Base-by-base conservation (phyloP, 805 yeast species). In the Yamadazyma paraphyllophila region DNA sequence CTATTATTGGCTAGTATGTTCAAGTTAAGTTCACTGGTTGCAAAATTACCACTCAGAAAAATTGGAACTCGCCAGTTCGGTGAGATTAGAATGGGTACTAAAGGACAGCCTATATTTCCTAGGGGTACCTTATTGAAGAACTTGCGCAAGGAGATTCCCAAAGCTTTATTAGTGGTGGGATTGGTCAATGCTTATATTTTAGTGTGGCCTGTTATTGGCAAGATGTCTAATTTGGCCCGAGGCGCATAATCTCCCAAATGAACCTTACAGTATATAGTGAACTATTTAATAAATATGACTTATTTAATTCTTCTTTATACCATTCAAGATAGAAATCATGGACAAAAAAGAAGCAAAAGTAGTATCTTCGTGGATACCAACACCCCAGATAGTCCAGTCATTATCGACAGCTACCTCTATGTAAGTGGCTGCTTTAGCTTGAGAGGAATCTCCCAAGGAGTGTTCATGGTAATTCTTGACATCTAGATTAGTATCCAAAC, bases 331-430 rank as follows among this genome's bases (percentile, higher is more conserved):
- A 14, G 91, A 81, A 36, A 83, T 60, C 50, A 85, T 74, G 12
- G 92, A 80, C 55, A 78, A 76, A 57, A 88, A 78, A 5, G 96
- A 83, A 39, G 97, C 94, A 59, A 83, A 85, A 20, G 96, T 84
- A 44, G 88, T 94, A 67, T 91, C 96, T 66, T 83, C 92, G 62
- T 88, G 84, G 50, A 89, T 81, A 60, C 96, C 97, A 48, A 91
- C 91, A 68, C 97, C 97, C 96, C 97, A 91, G 57, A 45, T 58
- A 41, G 58, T 69, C 58, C 51, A 73, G 39, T 69, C 65, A 44
- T 69, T 70, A 37, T 64, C 65, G 16, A 68, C 47, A 16, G 45
- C 20, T 17, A 48, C 65, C 59, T 73, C 72, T 53, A 80, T 77
- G 57, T 83, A 87, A n/a, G 92, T 78, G 11, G 86, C 94, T 43